These are phyloP conservation scores for Primulina eburnea DNA, from an alignment of 257 asterid species.

Conservation along the genomic window DNA sequence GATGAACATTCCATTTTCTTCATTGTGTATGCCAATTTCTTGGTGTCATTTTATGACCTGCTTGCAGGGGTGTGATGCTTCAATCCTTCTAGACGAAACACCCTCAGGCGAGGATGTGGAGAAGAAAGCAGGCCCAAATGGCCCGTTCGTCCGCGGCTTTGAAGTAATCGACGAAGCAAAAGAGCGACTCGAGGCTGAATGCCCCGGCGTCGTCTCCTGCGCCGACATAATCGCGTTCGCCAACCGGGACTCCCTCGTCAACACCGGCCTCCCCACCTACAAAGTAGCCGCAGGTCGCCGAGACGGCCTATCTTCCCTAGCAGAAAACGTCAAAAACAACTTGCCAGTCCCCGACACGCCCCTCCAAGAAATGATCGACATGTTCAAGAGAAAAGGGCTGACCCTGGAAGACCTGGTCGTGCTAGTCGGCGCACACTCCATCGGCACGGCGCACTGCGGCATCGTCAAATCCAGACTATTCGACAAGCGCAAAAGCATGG, in stretches of 20 bases:
- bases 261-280: conserved; percentile 43
- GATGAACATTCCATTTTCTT: too few relatives aligned
- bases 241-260: conserved; percentile 49
- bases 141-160: conserved; percentile 37
- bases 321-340: conserved; percentile 31
- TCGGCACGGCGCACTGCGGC: conserved; percentile 55
- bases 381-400: conserved; percentile 47
- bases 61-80: conserved; percentile 70
- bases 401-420: conserved; percentile 47
- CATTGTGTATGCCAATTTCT: neutral
- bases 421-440: conserved; percentile 60
- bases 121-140: conserved; percentile 48
- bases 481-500: conserved; percentile 27
- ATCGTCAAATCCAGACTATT: conserved; percentile 31
- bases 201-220: conserved; percentile 68
- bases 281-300: conserved; percentile 47
- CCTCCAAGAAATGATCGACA: conserved; percentile 18
- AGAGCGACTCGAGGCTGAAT: conserved; percentile 40
- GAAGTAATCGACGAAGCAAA: conserved; percentile 46
- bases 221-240: conserved; percentile 53
- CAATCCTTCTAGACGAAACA: conserved; percentile 53
- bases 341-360: conserved; percentile 40
- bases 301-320: conserved; percentile 45
- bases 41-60: neutral
- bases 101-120: conserved; percentile 45